Evolutionary conservation across 352 stramenopile genomes (phyloP).

Genomic region (Pythium chondricola): DNA sequence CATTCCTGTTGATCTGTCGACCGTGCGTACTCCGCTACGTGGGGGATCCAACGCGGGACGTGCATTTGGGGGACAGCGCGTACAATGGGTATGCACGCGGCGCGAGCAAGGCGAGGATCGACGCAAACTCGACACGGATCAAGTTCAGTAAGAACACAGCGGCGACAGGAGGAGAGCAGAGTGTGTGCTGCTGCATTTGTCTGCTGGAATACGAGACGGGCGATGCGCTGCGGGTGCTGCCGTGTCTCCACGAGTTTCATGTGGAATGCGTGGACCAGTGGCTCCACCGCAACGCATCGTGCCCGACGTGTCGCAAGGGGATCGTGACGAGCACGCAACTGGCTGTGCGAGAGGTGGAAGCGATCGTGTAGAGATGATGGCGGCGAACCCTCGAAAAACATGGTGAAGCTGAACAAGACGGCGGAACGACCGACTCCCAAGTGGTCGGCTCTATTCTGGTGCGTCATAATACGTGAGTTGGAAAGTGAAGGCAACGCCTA

Average conservation of each 20-base stretch:
- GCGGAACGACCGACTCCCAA: too few species aligned
- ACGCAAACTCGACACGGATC: slow-evolving; percentile 7
- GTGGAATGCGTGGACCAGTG: slow-evolving; percentile 19
- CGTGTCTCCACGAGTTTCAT: slow-evolving; percentile 18
- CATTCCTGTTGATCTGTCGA: slow-evolving; percentile 11
- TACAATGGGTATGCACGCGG: slow-evolving; percentile 7
- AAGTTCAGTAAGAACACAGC: slow-evolving; percentile 9
- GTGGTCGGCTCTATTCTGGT: not conserved
- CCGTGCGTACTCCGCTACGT: slow-evolving; percentile 16
- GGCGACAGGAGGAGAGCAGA: slow-evolving; percentile 4
- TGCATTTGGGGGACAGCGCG: slow-evolving; percentile 1
- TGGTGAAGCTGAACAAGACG: too few species aligned
- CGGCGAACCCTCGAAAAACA: not conserved
- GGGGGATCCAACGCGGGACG: slow-evolving; percentile 7
- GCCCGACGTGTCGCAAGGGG: slow-evolving; percentile 15
- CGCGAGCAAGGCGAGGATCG: slow-evolving; percentile 11
- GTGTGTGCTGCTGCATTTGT: slow-evolving; percentile 16
- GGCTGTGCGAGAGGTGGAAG: slow-evolving; percentile 7
- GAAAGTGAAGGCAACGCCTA: slow-evolving; percentile 3
- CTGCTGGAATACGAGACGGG: slow-evolving; percentile 18
- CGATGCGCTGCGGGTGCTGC: slow-evolving; percentile 13
- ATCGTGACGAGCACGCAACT: not conserved
- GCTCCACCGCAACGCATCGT: slow-evolving; percentile 18
- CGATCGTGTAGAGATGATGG: slow-evolving; percentile 4
- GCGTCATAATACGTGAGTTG: not conserved